Conservation (phyloP, 345 rosid genomes). For the Brassica nigra region DNA sequence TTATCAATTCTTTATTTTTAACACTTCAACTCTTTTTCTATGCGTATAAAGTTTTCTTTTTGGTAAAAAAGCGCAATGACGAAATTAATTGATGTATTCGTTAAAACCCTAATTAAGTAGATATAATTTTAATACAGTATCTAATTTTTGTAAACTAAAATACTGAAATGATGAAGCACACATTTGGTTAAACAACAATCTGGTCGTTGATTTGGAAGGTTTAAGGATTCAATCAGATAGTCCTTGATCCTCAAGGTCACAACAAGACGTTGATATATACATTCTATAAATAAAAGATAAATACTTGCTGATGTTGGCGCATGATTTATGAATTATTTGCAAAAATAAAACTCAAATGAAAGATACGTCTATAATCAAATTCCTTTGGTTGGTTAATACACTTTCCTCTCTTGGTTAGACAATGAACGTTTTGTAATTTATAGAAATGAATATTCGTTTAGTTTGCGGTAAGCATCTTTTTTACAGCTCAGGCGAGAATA, state of each 20-base stretch:
- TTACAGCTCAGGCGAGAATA: background rate
- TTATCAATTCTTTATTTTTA: constrained; percentile 2
- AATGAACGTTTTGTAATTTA: constrained; percentile 15
- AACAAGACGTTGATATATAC: constrained; percentile 33
- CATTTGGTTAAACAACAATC: background rate
- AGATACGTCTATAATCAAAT: constrained; percentile 10
- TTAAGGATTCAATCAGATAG: constrained; percentile 33
- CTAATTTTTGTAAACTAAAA: too few species aligned
- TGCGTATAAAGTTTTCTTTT: background rate
- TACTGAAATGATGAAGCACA: constrained; percentile 2
- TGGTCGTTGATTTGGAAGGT: constrained; percentile 35
- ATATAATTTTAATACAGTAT: too few species aligned
- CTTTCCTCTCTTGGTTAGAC: constrained; percentile 41
- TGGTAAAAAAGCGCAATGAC: background rate
- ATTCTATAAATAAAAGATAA: background rate
- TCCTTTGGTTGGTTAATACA: constrained; percentile 16
- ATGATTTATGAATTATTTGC: background rate
- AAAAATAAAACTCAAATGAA: constrained; percentile 15
- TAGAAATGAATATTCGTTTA: constrained; percentile 15
- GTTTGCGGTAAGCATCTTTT: constrained; percentile 15
- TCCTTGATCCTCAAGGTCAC: constrained; percentile 26
- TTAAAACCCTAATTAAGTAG: background rate
- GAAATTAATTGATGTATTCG: background rate
- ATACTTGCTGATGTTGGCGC: background rate
- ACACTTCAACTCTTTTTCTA: background rate